These are phyloP conservation scores for Neospermospora avenae DNA, from an alignment of 2,329 filamentous ascomycete genomes.

Conservation along the genomic window DNA sequence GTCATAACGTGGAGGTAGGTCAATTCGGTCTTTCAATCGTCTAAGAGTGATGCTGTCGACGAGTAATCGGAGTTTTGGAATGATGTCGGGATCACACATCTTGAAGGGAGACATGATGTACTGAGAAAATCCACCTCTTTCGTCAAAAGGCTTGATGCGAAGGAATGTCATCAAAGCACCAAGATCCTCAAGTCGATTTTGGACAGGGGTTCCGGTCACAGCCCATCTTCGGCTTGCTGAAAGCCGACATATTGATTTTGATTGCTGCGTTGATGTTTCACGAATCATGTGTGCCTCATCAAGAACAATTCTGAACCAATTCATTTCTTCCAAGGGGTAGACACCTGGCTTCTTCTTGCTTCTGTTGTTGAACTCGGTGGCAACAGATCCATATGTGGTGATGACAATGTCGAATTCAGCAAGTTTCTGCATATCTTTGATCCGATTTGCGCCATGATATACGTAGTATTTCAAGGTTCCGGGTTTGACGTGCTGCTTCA, in stretches of 20 bases:
- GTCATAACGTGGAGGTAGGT: conserved; percentile 73
- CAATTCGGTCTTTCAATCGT: conserved; percentile 85
- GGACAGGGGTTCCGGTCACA: conserved; percentile 93
- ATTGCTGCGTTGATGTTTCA: conserved; percentile 76
- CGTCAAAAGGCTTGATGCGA: conserved; percentile 79
- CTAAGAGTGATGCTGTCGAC: conserved; percentile 94
- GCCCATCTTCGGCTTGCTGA: conserved; percentile 86
- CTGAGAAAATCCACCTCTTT: conserved; percentile 69
- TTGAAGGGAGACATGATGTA: conserved; percentile 87
- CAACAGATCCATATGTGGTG: conserved; percentile 87
- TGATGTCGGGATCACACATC: conserved; percentile 75
- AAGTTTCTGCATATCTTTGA: conserved; percentile 65
- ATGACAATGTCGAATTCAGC: conserved; percentile 78
- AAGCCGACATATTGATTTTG: conserved; percentile 78
- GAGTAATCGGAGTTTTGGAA: conserved; percentile 80
- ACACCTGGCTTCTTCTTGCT: conserved; percentile 56
- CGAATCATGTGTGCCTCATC: conserved; percentile 96
- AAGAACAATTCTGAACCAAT: conserved; percentile 90
- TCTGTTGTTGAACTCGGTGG: conserved; percentile 69
- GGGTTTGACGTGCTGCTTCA: conserved; percentile 72
- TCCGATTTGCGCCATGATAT: conserved; percentile 80
- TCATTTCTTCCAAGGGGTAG: conserved; percentile 71
- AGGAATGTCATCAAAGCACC: conserved; percentile 84
- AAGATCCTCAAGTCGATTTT: conserved; percentile 89
- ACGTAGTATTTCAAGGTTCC: conserved; percentile 69